Percentiles rank a stretch among this genome's conserved stretches.
Conservation (phyloP, 2,329 filamentous ascomycete genomes). For the Macrophomina phaseolina region DNA sequence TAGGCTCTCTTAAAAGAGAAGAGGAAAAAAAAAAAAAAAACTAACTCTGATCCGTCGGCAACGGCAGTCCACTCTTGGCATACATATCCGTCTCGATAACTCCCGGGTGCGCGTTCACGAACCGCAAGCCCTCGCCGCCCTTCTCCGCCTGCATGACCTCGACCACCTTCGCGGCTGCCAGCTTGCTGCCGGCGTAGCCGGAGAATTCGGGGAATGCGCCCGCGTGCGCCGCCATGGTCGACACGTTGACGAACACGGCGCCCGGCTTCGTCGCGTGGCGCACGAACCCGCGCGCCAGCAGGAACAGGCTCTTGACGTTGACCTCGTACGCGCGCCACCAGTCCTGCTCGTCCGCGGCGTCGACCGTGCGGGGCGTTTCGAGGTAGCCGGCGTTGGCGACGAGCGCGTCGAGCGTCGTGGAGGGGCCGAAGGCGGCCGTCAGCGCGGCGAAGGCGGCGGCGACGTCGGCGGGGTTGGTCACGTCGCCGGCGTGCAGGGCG, state of each 20-base stretch:
- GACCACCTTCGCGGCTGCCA: conserved; percentile 44
- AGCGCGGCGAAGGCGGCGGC: conserved; percentile 31
- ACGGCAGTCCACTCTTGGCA: not conserved
- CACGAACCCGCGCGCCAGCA: conserved; percentile 35
- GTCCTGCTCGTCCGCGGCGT: not conserved
- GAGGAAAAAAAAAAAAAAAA: not conserved
- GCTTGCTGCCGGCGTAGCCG: conserved; percentile 45
- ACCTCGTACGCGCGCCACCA: conserved; percentile 30
- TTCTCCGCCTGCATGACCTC: conserved; percentile 45
- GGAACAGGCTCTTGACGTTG: conserved; percentile 33
- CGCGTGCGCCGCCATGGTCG: conserved; percentile 31
- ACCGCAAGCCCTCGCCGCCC: conserved; percentile 37
- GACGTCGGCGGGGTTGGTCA: conserved; percentile 32
- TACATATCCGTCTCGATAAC: conserved; percentile 48
- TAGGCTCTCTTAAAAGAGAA: too few relatives aligned
- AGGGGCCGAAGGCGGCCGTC: not conserved
- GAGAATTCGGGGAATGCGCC: conserved; percentile 23
- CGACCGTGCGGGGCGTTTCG: conserved; percentile 21
- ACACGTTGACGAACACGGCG: conserved; percentile 34
- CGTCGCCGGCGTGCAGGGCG: conserved; percentile 30
- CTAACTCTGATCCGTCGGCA: not conserved
- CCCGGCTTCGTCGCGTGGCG: conserved; percentile 29
- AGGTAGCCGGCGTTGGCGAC: conserved; percentile 35
- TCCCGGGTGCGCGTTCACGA: conserved; percentile 52
- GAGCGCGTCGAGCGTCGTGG: conserved; percentile 34